A percentile compares a stretch with the other conserved stretches of the same genome.
Conservation (phyloP, 1,284 basidiomycete species). For the Cryptococcus sp. region DNA sequence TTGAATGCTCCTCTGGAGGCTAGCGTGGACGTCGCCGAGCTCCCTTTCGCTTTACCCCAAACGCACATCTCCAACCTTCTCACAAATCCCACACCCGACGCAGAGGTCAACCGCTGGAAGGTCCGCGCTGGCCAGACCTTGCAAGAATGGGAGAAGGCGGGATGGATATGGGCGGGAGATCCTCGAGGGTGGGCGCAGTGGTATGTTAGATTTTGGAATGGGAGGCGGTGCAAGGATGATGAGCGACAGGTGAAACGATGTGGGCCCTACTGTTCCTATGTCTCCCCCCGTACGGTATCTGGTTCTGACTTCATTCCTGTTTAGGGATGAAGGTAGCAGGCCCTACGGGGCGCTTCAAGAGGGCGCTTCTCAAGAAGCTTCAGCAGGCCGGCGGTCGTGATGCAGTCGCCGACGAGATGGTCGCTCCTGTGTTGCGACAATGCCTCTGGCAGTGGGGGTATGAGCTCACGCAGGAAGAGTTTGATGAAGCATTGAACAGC, state of each 20-base stretch:
- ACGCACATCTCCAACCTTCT: conserved; percentile 17
- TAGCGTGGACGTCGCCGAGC: conserved; percentile 16
- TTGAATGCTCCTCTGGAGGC: conserved; percentile 22
- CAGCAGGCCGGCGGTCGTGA: conserved; percentile 37
- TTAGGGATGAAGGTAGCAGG: conserved; percentile 53
- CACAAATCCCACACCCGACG: conserved; percentile 36
- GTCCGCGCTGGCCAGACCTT: conserved; percentile 52
- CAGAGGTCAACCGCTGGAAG: conserved; percentile 47
- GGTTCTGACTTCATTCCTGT: neutral
- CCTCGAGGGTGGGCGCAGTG: conserved; percentile 54
- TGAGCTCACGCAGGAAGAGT: conserved; percentile 35
- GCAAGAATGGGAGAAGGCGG: conserved; percentile 53
- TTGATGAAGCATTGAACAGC: conserved; percentile 17
- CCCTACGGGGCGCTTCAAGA: conserved; percentile 51
- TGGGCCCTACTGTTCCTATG: conserved; percentile 22
- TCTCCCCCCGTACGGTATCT: neutral
- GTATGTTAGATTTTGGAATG: conserved; percentile 53
- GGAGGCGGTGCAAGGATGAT: conserved; percentile 51
- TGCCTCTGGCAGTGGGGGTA: conserved; percentile 48
- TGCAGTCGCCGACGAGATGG: conserved; percentile 33
- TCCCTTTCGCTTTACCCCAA: conserved; percentile 26
- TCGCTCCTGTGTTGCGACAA: conserved; percentile 40
- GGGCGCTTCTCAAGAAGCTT: conserved; percentile 49
- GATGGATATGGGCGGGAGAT: conserved; percentile 52
- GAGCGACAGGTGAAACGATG: conserved; percentile 52